Conservation (phyloP, 805 yeast species). For the Cyberlindnera petersonii region DNA sequence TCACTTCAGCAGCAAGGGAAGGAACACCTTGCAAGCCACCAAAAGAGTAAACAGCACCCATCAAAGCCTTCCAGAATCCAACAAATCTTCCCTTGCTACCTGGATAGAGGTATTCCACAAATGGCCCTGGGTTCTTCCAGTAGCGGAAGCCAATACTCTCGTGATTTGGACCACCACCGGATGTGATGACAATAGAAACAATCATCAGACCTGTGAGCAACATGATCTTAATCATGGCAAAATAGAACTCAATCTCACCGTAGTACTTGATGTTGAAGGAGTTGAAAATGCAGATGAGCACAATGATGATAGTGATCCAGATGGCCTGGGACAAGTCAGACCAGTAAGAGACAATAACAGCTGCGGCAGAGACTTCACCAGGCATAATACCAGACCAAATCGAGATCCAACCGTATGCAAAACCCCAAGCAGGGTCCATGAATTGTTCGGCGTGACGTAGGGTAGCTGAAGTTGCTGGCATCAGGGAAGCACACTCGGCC, state of each 20-base stretch:
- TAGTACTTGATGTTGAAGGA: conserved; percentile 37
- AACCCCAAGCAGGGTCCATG: conserved; percentile 43
- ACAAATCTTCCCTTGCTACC: conserved; percentile 51
- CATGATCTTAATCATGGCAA: conserved; percentile 52
- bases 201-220: conserved; percentile 58
- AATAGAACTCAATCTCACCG: conserved; percentile 56
- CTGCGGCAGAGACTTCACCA: conserved; percentile 43
- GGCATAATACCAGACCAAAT: conserved; percentile 41
- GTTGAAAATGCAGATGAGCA: conserved; percentile 34
- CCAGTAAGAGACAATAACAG: conserved; percentile 46
- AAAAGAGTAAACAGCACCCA: conserved; percentile 59
- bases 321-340: conserved; percentile 40
- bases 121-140: conserved; percentile 31
- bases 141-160: conserved; percentile 35
- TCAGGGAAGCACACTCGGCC: conserved; percentile 35
- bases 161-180: conserved; percentile 57
- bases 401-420: conserved; percentile 43
- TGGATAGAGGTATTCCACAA: conserved; percentile 31
- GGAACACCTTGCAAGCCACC: conserved; percentile 56
- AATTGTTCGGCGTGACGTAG: conserved; percentile 36
- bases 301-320: conserved; percentile 41
- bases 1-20: conserved; percentile 50
- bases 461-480: conserved; percentile 37
- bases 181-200: conserved; percentile 49
- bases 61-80: conserved; percentile 56